phyloP scores from a whole-genome alignment of 345 rosid species.

The Microcos paniculata region DNA sequence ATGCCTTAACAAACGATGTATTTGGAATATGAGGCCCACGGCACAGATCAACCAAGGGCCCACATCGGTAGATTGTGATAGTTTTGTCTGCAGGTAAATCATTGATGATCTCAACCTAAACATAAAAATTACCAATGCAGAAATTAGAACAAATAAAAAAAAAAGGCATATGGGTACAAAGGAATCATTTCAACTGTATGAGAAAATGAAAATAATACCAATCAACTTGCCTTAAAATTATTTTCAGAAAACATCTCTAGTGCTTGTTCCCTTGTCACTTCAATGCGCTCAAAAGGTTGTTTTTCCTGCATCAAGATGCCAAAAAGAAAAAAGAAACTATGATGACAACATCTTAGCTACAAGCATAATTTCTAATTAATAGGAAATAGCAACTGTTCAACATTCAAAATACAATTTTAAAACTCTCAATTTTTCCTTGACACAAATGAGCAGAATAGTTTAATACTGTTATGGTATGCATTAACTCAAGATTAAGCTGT shows the following conservation, averaged over 20 bases:
- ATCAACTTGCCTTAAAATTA: slow-evolving; percentile 69
- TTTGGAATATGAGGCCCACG: slow-evolving; percentile 99
- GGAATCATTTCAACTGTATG: background rate
- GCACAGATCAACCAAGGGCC: slow-evolving; percentile 92
- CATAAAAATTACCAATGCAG: slow-evolving; percentile 18
- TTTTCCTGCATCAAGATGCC: slow-evolving; percentile 46
- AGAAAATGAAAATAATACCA: background rate
- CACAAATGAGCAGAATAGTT: background rate
- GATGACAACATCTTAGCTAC: background rate
- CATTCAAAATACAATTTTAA: background rate
- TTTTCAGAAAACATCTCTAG: slow-evolving; percentile 90
- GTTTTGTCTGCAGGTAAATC: slow-evolving; percentile 87
- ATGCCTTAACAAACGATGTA: slow-evolving; percentile 93
- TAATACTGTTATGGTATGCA: background rate
- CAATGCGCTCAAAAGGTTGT: slow-evolving; percentile 97
- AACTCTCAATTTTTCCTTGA: slow-evolving; percentile 1
- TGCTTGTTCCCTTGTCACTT: slow-evolving; percentile 86
- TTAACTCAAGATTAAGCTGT: background rate
- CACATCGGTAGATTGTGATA: slow-evolving; percentile 95
- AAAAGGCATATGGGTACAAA: background rate
- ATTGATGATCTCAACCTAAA: slow-evolving; percentile 87
- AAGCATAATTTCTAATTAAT: background rate
- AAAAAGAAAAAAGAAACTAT: background rate
- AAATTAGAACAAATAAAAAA: slow-evolving; percentile 17
- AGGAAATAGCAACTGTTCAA: background rate